Evolutionary conservation across 2,329 filamentous ascomycete species (phyloP).

Genomic region (Pezicula neosporulosa): DNA sequence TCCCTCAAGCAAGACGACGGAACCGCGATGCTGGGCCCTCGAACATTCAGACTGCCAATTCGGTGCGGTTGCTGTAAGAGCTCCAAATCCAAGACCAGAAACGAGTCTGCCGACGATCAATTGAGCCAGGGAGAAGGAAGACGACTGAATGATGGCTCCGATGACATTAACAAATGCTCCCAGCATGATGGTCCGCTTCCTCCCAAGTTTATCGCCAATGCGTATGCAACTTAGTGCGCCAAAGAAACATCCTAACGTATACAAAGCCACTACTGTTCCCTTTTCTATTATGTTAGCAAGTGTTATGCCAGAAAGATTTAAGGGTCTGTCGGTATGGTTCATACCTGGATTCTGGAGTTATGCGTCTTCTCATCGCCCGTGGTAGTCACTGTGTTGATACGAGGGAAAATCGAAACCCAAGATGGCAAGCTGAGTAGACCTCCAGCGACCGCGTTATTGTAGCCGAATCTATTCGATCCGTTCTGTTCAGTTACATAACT

Average conservation of each 20-base stretch:
- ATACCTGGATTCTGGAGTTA: constrained; percentile 7
- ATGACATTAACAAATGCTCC: constrained; percentile 33
- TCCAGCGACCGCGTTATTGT: constrained; percentile 3
- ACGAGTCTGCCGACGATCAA: constrained; percentile 36
- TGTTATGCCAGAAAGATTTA: background rate
- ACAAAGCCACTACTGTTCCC: constrained; percentile 1
- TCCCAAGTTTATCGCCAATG: background rate
- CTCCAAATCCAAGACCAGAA: constrained; percentile 29
- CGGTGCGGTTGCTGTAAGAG: constrained; percentile 38
- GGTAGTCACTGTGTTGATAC: constrained; percentile 27
- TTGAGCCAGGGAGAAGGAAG: constrained; percentile 34
- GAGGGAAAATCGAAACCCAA: constrained; percentile 48
- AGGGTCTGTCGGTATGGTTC: constrained; percentile 5
- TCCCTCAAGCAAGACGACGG: constrained; percentile 54
- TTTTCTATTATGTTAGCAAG: background rate
- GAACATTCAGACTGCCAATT: constrained; percentile 58
- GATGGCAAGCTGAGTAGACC: constrained; percentile 5
- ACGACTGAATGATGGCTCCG: constrained; percentile 36
- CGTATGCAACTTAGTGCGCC: background rate
- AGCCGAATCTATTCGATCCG: background rate
- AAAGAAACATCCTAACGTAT: background rate
- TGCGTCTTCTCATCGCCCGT: background rate
- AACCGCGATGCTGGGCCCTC: constrained; percentile 48
- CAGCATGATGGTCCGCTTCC: background rate
- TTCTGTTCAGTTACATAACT: too few relatives aligned